These are phyloP conservation scores for Beverwykella pulmonaria DNA, from an alignment of 495 filamentous ascomycete species.

Conservation along the genomic window DNA sequence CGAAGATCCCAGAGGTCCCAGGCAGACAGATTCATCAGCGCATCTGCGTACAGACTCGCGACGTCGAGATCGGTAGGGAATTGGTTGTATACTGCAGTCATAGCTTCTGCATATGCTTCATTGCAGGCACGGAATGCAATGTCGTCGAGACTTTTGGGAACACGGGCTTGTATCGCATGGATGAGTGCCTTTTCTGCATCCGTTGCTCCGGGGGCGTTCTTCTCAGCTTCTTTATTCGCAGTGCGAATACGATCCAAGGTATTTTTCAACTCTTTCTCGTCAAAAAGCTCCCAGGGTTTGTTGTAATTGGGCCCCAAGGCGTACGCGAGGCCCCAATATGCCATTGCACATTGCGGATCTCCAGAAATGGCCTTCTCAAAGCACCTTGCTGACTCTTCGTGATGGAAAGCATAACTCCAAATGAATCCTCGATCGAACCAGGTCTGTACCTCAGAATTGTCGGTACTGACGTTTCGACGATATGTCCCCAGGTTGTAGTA, in stretches of 20 bases:
- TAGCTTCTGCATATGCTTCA: conserved; percentile 60
- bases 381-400: conserved; percentile 62
- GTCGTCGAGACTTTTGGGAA: conserved; percentile 50
- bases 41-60: conserved; percentile 63
- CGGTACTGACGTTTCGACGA: conserved; percentile 52
- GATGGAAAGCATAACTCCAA: conserved; percentile 69
- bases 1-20: conserved; percentile 68
- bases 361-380: conserved; percentile 59
- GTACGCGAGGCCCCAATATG: conserved; percentile 67
- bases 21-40: conserved; percentile 69
- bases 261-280: conserved; percentile 55
- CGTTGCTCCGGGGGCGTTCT: conserved; percentile 37
- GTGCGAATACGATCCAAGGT: conserved; percentile 52
- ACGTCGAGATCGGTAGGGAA: conserved; percentile 64
- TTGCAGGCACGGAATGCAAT: conserved; percentile 58
- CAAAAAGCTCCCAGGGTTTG: conserved; percentile 71
- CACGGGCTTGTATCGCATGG: conserved; percentile 58
- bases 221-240: conserved; percentile 51
- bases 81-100: conserved; percentile 57
- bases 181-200: conserved; percentile 61
- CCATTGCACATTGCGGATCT: conserved; percentile 62
- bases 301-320: conserved; percentile 72
- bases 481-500: conserved; percentile 61
- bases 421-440: conserved; percentile 67
- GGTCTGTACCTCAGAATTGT: conserved; percentile 50